phyloP scores from a whole-genome alignment of 257 asterid genomes.

The Prunella vulgaris region DNA sequence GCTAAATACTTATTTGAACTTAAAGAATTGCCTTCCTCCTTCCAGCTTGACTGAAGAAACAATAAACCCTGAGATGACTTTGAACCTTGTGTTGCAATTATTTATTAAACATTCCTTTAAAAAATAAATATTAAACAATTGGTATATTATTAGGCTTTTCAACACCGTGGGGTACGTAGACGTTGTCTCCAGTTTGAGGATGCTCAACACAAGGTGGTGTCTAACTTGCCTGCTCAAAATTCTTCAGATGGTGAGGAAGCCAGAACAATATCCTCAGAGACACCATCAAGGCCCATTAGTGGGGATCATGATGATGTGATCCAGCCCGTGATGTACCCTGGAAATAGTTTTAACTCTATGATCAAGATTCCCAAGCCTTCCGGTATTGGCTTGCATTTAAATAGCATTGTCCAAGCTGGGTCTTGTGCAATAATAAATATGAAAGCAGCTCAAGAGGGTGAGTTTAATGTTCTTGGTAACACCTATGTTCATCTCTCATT shows the following conservation, averaged over 20 bases:
- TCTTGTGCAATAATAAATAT: conserved; percentile 11
- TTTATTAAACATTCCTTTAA: conserved; percentile 10
- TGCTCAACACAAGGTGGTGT: conserved; percentile 26
- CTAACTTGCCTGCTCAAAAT: conserved; percentile 19
- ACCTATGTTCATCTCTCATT: background rate
- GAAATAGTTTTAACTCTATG: conserved; percentile 8
- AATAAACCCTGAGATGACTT: too few relatives aligned
- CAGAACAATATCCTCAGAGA: conserved; percentile 27
- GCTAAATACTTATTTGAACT: too few relatives aligned
- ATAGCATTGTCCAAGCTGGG: conserved; percentile 25
- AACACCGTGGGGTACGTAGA: conserved; percentile 43
- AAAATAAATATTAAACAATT: conserved; percentile 15
- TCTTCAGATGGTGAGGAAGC: conserved; percentile 35
- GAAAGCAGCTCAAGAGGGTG: conserved; percentile 26
- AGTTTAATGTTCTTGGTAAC: conserved; percentile 10
- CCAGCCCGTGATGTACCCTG: too few relatives aligned
- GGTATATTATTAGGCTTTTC: conserved; percentile 36
- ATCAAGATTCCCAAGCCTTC: conserved; percentile 44
- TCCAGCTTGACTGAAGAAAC: too few relatives aligned
- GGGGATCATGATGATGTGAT: too few relatives aligned
- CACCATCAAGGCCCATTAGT: background rate
- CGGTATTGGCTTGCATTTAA: conserved; percentile 34
- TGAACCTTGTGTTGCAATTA: too few relatives aligned
- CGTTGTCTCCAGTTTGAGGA: conserved; percentile 71
- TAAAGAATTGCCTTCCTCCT: too few relatives aligned